Evolutionary conservation across 495 filamentous ascomycete genomes (phyloP), one percentile per base, ranked within the genome.

Genomic region (Jackrogersella minutella): DNA sequence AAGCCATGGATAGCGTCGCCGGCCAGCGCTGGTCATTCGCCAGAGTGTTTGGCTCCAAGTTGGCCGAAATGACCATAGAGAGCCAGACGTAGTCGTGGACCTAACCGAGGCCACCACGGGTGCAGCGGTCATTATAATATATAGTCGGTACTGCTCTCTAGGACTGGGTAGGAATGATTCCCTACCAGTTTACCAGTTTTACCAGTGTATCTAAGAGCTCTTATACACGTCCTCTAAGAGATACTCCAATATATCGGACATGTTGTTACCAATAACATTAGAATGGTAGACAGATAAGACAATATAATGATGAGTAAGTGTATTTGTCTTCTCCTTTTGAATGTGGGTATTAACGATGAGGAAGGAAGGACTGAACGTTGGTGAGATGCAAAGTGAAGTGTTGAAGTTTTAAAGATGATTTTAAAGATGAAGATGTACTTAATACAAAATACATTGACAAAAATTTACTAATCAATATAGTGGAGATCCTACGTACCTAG

Each of bases 1-100:
- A 26, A 74, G 41, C 3, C 16, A 39, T 10, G 71, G 68, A 57
- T 61, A 62, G 11, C 59, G 53, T 19, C 33, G 53, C 21, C 50
- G 49, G 31, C 44, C 62, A 34, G 57, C 40, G 26, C 39, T 46
- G 14, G 72, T 68, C 55, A 63, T 34, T 30, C 66, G 66, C 19
- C 69, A 68, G 7, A 74, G 60, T 1, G 54, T 50, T 46, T 65
- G 57, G 37, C 63, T 57, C 63, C 49, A 55, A 16, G 31, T 4
- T 22, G 31, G 30, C 28, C 49, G 14, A 22, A 58, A 60, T 26
- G 39, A 24, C 44, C 34, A 57, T 6, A 71, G 39, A 57, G 55
- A 51, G 10, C 11, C 19, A 37, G 49, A 8, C 8, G 16, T 33
- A 39, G 36, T 36, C 1, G 39, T 41, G 17, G 62, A 26, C 19